Percentiles rank a stretch among this genome's conserved stretches.
Conservation (phyloP, 1,284 basidiomycete genomes). For the Sanghuangporus baumii region DNA sequence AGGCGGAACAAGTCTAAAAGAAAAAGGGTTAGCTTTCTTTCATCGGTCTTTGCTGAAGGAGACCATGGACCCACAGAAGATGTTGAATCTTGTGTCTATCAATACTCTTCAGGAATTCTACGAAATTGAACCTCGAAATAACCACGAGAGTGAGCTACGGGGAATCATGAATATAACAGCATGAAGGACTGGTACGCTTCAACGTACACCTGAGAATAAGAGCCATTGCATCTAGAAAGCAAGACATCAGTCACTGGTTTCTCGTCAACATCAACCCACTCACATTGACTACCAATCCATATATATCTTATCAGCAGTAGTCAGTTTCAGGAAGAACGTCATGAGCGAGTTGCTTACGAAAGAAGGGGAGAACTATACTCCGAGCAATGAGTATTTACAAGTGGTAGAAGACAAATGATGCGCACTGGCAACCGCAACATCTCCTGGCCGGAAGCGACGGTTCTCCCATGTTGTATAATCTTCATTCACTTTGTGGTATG, state of each 20-base stretch:
- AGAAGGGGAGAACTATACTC: conserved; percentile 29
- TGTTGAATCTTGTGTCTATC: conserved; percentile 61
- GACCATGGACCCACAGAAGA: conserved; percentile 42
- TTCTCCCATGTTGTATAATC: conserved; percentile 25
- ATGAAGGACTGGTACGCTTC: neutral
- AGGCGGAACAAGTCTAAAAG: conserved; percentile 59
- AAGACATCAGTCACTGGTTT: conserved; percentile 7
- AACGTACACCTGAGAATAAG: conserved; percentile 47
- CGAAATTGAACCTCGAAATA: conserved; percentile 66
- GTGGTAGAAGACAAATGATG: conserved; percentile 16
- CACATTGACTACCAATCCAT: conserved; percentile 61
- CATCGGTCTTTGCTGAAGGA: neutral
- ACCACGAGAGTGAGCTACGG: conserved; percentile 59
- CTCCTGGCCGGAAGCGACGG: conserved; percentile 45
- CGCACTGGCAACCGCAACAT: conserved; percentile 46
- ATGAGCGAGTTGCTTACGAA: conserved; percentile 31
- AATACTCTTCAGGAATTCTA: conserved; percentile 63
- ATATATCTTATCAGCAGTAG: conserved; percentile 48
- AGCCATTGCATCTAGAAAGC: conserved; percentile 44
- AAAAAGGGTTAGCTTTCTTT: conserved; percentile 19
- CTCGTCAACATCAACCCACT: conserved; percentile 20
- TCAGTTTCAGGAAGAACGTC: neutral
- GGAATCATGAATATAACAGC: conserved; percentile 7
- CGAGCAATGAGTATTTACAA: neutral
- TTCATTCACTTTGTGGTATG: conserved; percentile 46